phyloP scores from a whole-genome alignment of 306 rosid genomes.

The apple (Malus domestica) region ASM211411v1 NC_041794.1:33850001-33850500 shows the following conservation, averaged over 20 bases:
- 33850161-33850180: neutral
- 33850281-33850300: neutral
- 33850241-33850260: neutral
- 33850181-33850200: neutral
- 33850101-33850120: slow-evolving; percentile 81
- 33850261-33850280: neutral
- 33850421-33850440: neutral
- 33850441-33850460: neutral
- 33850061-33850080: slow-evolving; percentile 95
- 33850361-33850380: neutral
- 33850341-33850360: neutral
- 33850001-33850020: slow-evolving; percentile 73
- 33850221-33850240: neutral
- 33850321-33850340: neutral
- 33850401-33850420: neutral
- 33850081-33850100: slow-evolving; percentile 82
- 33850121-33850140: slow-evolving; percentile 62
- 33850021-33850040: slow-evolving; percentile 92
- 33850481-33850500: neutral
- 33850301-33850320: neutral
- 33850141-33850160: slow-evolving; percentile 10
- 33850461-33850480: neutral
- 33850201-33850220: neutral
- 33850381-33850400: neutral
- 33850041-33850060: slow-evolving; percentile 85